These are phyloP conservation scores for Cicer arietinum DNA, from an alignment of 306 rosid genomes.

Conservation along the genomic window DNA sequence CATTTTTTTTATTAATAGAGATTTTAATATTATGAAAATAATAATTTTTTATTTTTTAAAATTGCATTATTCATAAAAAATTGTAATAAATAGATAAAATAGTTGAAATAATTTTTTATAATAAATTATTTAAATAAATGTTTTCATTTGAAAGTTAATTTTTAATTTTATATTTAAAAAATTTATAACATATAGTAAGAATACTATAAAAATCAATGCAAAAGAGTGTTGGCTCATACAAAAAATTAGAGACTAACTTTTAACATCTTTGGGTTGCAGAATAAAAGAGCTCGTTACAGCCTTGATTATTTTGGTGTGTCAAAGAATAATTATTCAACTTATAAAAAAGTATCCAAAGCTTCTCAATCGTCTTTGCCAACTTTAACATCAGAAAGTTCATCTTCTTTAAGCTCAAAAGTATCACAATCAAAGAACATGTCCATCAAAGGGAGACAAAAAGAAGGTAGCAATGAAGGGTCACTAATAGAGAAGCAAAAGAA, in stretches of 20 bases:
- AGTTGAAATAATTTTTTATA: no score
- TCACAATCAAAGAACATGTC: conserved; percentile 38
- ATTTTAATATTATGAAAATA: no score
- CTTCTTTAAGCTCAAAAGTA: conserved; percentile 34
- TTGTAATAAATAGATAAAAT: no score
- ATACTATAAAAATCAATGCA: no score
- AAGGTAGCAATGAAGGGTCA: neutral
- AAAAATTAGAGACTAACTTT: neutral
- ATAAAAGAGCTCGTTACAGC: conserved; percentile 42
- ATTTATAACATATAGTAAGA: no score
- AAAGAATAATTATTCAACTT: conserved; percentile 34
- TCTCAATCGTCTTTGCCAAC: conserved; percentile 1
- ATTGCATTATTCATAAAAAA: no score
- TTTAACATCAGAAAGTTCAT: conserved; percentile 31
- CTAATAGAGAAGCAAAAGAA: conserved; percentile 47
- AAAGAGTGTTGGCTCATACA: no score
- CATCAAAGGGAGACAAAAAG: conserved; percentile 26
- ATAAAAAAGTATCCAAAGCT: conserved; percentile 4
- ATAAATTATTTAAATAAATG: no score
- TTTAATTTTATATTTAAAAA: no score
- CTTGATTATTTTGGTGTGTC: conserved; percentile 49
- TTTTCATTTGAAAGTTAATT: no score
- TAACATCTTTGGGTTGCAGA: conserved; percentile 48
- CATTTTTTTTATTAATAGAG: no score
- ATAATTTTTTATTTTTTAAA: no score